phyloP scores from a whole-genome alignment of 2,329 filamentous ascomycete species.

The Calycina marina region DNA sequence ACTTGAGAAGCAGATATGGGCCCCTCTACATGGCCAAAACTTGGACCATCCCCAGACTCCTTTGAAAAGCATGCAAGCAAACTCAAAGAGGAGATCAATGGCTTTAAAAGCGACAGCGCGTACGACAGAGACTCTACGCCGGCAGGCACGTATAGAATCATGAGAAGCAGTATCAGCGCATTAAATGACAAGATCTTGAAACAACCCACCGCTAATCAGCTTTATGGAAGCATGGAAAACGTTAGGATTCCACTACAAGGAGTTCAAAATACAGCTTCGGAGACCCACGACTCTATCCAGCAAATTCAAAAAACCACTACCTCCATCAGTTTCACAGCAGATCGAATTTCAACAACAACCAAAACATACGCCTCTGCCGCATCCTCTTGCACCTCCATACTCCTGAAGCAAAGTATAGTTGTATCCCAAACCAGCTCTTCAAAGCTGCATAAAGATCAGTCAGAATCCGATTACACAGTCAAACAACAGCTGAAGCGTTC shows the following conservation, averaged over 20 bases:
- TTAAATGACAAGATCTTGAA: neutral
- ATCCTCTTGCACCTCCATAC: too few species aligned
- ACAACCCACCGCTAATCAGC: neutral
- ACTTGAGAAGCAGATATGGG: too few species aligned
- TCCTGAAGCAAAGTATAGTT: too few species aligned
- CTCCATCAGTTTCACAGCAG: neutral
- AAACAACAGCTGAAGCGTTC: neutral
- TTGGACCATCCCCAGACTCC: too few species aligned
- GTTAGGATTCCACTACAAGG: constrained; percentile 23
- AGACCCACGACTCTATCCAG: neutral
- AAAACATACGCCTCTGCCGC: too few species aligned
- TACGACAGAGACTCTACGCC: neutral
- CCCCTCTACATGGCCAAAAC: too few species aligned
- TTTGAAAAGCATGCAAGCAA: constrained; percentile 1
- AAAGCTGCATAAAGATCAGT: too few species aligned
- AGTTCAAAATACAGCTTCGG: constrained; percentile 27
- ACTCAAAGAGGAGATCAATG: neutral
- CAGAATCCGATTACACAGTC: neutral
- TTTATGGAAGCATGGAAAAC: constrained; percentile 28
- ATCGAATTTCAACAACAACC: neutral
- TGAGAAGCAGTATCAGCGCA: neutral
- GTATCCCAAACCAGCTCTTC: too few species aligned
- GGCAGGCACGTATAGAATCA: constrained; percentile 12
- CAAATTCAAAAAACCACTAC: neutral
- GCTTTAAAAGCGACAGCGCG: neutral